A percentile compares a stretch with the other conserved stretches of the same genome.
These are phyloP conservation scores for Amanita thiersii DNA, from an alignment of 768 basidiomycete genomes.

Conservation along the genomic window DNA sequence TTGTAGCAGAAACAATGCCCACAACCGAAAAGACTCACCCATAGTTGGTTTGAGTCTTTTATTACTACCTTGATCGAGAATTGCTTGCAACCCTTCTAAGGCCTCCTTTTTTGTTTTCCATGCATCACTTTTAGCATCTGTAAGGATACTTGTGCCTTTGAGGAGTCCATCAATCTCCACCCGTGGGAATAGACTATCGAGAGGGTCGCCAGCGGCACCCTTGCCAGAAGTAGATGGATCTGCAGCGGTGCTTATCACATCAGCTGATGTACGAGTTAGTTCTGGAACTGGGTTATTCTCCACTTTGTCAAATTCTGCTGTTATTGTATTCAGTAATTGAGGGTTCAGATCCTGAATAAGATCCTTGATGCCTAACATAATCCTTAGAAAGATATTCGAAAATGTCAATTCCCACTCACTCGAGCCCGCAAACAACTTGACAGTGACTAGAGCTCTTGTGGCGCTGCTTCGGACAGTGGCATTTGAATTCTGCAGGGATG, in stretches of 20 bases:
- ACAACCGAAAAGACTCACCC: slow-evolving; percentile 40
- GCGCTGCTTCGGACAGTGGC: slow-evolving; percentile 89
- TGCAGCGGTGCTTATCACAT: slow-evolving; percentile 48
- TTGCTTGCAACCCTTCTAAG: slow-evolving; percentile 72
- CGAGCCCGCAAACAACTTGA: slow-evolving; percentile 86
- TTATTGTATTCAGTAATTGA: slow-evolving; percentile 86
- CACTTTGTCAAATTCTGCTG: slow-evolving; percentile 87
- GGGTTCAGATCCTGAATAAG: slow-evolving; percentile 93
- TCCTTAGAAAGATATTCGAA: slow-evolving; percentile 1
- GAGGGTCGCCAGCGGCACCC: slow-evolving; percentile 48
- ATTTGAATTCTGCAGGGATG: slow-evolving; percentile 85
- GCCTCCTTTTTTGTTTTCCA: slow-evolving; percentile 98
- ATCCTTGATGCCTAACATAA: slow-evolving; percentile 69
- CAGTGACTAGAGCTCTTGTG: slow-evolving; percentile 85
- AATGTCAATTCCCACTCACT: slow-evolving; percentile 34
- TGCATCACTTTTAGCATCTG: slow-evolving; percentile 83
- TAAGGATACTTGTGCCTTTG: slow-evolving; percentile 73
- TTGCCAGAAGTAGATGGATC: slow-evolving; percentile 34
- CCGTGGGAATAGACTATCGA: slow-evolving; percentile 93
- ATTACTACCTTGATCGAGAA: slow-evolving; percentile 86
- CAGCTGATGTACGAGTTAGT: slow-evolving; percentile 70
- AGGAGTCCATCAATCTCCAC: slow-evolving; percentile 87
- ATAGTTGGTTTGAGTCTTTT: slow-evolving; percentile 87
- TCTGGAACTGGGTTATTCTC: slow-evolving; percentile 71
- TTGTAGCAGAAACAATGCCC: slow-evolving; percentile 6